phyloP scores from a whole-genome alignment of 176 grass and related monocot species.

The Pontederia crassipes region DNA sequence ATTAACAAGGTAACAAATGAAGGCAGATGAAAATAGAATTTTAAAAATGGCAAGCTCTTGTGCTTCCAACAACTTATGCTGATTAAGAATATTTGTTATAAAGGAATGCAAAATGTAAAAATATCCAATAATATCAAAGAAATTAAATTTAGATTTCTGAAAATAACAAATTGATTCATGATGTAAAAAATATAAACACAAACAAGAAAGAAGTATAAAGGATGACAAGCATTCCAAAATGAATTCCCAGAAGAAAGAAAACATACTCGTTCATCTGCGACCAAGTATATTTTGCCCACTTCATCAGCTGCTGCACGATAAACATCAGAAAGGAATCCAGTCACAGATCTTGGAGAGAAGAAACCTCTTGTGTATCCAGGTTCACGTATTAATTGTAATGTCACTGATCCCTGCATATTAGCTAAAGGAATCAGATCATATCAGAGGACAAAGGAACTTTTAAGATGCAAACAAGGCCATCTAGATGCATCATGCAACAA shows the following conservation, averaged over 20 bases:
- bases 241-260: conserved; percentile 8
- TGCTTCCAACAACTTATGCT: too few relatives aligned
- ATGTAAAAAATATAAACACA: too few relatives aligned
- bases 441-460: conserved; percentile 12
- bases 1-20: too few relatives aligned
- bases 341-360: conserved; percentile 92
- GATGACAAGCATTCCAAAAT: neutral
- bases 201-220: neutral
- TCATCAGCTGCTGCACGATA: conserved; percentile 86
- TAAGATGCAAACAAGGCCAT: conserved; percentile 2
- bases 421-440: conserved; percentile 2
- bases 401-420: conserved; percentile 62
- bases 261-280: conserved; percentile 74
- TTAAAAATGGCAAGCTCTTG: too few relatives aligned
- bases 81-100: too few relatives aligned
- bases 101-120: too few relatives aligned
- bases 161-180: too few relatives aligned
- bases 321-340: conserved; percentile 92
- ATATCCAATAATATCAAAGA: too few relatives aligned
- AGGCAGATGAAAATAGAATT: too few relatives aligned
- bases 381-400: conserved; percentile 74
- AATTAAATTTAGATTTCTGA: too few relatives aligned
- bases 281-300: conserved; percentile 86
- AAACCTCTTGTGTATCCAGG: conserved; percentile 59
- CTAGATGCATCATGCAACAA: neutral